Evolutionary conservation across 352 stramenopile genomes (phyloP).

Genomic region (Pythium chondricola): DNA sequence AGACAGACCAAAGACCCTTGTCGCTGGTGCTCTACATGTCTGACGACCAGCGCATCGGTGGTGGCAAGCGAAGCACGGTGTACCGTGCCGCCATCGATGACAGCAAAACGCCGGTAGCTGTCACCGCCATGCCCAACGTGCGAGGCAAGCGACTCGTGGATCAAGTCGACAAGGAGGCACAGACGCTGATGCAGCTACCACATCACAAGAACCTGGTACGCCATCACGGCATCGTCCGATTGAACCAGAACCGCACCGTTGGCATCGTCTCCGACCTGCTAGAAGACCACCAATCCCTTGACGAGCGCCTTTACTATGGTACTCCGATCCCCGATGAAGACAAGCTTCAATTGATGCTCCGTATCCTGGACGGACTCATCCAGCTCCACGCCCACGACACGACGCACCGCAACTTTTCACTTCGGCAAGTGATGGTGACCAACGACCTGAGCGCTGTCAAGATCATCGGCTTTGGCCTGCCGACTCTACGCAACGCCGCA

Average conservation of each 20-base stretch:
- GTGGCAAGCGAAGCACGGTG: neutral
- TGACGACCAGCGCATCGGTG: neutral
- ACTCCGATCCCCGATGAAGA: neutral
- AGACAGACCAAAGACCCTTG: no score
- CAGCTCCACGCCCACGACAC: conserved; percentile 2
- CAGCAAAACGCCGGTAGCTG: neutral
- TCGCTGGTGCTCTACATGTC: neutral
- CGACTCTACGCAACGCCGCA: conserved; percentile 3
- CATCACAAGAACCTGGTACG: conserved; percentile 1
- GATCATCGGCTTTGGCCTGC: neutral
- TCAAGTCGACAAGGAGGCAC: neutral
- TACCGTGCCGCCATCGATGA: neutral
- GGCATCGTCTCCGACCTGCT: neutral
- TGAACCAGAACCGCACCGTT: neutral
- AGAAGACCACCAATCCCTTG: neutral
- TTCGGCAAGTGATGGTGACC: neutral
- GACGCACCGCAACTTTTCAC: conserved; percentile 3
- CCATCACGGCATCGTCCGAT: neutral
- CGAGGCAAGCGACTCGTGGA: neutral
- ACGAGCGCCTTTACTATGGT: neutral
- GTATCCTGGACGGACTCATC: conserved; percentile 1
- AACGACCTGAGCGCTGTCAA: neutral
- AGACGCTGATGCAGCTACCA: neutral
- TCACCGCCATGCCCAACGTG: neutral
- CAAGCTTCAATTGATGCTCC: neutral